phyloP scores from a whole-genome alignment of 257 asterid genomes.

The Sherardia arvensis region DNA sequence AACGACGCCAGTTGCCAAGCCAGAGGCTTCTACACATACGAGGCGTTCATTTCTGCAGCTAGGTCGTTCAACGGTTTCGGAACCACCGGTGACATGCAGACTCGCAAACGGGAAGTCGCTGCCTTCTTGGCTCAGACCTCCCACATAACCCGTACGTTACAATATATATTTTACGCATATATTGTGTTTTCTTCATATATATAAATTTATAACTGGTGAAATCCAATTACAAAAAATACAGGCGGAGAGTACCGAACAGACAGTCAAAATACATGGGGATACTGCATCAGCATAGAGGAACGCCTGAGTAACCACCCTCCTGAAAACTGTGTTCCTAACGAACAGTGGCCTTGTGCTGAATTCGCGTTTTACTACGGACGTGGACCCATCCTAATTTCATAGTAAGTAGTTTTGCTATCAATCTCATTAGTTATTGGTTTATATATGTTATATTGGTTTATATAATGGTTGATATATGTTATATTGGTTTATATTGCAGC shows the following conservation, averaged over 20 bases:
- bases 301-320: conserved; percentile 5
- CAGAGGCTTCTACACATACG: conserved; percentile 15
- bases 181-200: too few relatives aligned
- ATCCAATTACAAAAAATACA: neutral
- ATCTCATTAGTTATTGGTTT: too few relatives aligned
- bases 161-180: too few relatives aligned
- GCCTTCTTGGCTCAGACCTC: conserved; percentile 22
- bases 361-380: conserved; percentile 15
- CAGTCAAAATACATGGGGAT: conserved; percentile 21
- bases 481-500: neutral
- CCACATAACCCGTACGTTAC: too few relatives aligned
- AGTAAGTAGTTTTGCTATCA: too few relatives aligned
- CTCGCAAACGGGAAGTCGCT: conserved; percentile 13
- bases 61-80: conserved; percentile 14
- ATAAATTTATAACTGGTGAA: too few relatives aligned
- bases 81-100: conserved; percentile 11
- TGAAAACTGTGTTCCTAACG: conserved; percentile 9
- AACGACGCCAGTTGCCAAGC: conserved; percentile 5
- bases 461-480: too few relatives aligned
- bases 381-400: conserved; percentile 23
- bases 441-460: too few relatives aligned
- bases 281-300: conserved; percentile 14
- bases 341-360: conserved; percentile 19
- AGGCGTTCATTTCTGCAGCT: conserved; percentile 15
- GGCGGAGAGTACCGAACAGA: conserved; percentile 18